Conservation (phyloP, 306 rosid genomes). For the Prunus salicina region DNA sequence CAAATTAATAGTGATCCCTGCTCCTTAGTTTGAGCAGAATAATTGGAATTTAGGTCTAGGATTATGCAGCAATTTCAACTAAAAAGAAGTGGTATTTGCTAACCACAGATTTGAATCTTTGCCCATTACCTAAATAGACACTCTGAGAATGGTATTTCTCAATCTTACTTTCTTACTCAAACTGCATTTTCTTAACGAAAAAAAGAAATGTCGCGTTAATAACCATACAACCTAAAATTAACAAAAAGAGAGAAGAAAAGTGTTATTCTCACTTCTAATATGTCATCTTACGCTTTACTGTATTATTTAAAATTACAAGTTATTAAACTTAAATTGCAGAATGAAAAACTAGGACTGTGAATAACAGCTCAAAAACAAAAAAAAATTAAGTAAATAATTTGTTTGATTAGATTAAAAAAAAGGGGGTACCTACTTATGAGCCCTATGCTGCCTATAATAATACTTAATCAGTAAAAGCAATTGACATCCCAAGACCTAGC, state of each 20-base stretch:
- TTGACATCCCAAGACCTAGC: slow-evolving; percentile 1
- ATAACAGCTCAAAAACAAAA: neutral
- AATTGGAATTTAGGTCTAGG: neutral
- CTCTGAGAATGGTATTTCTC: no score
- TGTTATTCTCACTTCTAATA: no score
- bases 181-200: neutral
- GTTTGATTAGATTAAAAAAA: neutral
- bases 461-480: neutral
- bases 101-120: neutral
- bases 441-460: neutral
- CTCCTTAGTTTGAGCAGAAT: neutral
- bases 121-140: neutral
- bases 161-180: no score
- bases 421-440: neutral
- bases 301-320: no score
- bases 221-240: neutral
- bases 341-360: neutral
- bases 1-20: slow-evolving; percentile 3
- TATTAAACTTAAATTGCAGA: no score
- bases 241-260: accelerated
- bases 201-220: neutral
- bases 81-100: neutral
- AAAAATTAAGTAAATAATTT: neutral
- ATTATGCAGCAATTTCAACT: neutral
- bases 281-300: no score